These are phyloP conservation scores for Solanum sejunctum DNA, from an alignment of 257 asterid genomes.

Conservation along the genomic window DNA sequence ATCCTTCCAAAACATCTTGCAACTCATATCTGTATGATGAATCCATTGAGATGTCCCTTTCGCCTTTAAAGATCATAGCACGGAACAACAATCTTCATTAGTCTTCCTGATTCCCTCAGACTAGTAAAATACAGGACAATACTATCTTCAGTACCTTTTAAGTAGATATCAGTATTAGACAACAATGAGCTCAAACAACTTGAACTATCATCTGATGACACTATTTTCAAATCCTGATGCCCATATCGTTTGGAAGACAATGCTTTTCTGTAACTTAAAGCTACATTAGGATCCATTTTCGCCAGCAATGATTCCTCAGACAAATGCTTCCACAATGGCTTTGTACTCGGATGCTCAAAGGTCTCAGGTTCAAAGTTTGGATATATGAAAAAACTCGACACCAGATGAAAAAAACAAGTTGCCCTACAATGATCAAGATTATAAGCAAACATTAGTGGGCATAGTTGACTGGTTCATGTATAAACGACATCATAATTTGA, in stretches of 20 bases:
- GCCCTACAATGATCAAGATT: too few species aligned
- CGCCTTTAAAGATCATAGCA: conserved; percentile 61
- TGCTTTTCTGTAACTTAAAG: conserved; percentile 16
- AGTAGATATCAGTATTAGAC: not conserved
- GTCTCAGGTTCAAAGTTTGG: too few species aligned
- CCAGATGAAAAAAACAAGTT: too few species aligned
- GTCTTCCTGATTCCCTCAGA: conserved; percentile 83
- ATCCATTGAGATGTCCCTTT: conserved; percentile 89
- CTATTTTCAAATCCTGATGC: conserved; percentile 13
- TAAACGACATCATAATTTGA: too few species aligned
- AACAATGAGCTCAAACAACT: not conserved
- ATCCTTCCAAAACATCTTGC: conserved; percentile 44
- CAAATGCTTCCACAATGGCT: not conserved
- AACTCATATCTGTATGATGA: conserved; percentile 57
- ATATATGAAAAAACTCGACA: too few species aligned
- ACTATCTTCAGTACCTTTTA: not conserved
- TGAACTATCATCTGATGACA: not conserved
- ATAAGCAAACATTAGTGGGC: too few species aligned
- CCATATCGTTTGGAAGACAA: conserved; percentile 28
- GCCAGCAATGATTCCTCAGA: conserved; percentile 29
- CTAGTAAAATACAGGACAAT: conserved; percentile 52
- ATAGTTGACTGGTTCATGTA: too few species aligned
- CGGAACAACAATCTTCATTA: conserved; percentile 65
- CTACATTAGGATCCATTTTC: conserved; percentile 28
- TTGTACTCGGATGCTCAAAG: too few species aligned